phyloP scores from a whole-genome alignment of 106 monocot genomes.

The Posidonia australis region DNA sequence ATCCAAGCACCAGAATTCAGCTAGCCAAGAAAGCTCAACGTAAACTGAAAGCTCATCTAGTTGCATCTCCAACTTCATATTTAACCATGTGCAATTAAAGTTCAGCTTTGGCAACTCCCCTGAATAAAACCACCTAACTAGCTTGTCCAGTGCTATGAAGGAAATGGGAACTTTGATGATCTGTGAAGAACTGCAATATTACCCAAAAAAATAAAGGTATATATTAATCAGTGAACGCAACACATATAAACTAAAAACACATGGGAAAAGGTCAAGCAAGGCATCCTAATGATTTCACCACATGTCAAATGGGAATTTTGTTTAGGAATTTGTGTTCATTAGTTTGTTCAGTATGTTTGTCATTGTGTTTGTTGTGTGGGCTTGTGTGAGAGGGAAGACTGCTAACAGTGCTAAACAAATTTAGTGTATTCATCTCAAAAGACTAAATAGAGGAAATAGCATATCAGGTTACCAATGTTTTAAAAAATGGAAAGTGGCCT shows the following conservation, averaged over 20 bases:
- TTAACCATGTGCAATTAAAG: conserved; percentile 47
- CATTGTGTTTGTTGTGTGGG: too few relatives aligned
- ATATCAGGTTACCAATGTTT: too few relatives aligned
- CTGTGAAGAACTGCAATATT: conserved; percentile 16
- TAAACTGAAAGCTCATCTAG: conserved; percentile 36
- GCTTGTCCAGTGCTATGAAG: conserved; percentile 50
- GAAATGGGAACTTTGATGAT: conserved; percentile 54
- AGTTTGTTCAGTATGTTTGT: too few relatives aligned
- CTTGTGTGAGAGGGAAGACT: too few relatives aligned
- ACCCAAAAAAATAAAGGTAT: not conserved
- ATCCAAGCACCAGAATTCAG: conserved; percentile 69
- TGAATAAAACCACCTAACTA: conserved; percentile 60
- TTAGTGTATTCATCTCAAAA: too few relatives aligned
- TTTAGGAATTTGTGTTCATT: too few relatives aligned
- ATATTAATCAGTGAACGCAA: not conserved
- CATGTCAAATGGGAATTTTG: too few relatives aligned
- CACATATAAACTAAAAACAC: not conserved
- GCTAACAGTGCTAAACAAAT: too few relatives aligned
- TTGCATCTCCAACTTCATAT: conserved; percentile 37
- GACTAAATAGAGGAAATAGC: too few relatives aligned
- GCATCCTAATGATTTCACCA: too few relatives aligned
- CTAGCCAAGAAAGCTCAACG: conserved; percentile 60
- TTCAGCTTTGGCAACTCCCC: conserved; percentile 42
- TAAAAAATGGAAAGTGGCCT: too few relatives aligned
- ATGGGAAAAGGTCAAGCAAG: not conserved